Percentiles rank a stretch among this genome's conserved stretches.
phyloP scores from a whole-genome alignment of 139 green algal genomes.

The Coelastrella sp. region DNA sequence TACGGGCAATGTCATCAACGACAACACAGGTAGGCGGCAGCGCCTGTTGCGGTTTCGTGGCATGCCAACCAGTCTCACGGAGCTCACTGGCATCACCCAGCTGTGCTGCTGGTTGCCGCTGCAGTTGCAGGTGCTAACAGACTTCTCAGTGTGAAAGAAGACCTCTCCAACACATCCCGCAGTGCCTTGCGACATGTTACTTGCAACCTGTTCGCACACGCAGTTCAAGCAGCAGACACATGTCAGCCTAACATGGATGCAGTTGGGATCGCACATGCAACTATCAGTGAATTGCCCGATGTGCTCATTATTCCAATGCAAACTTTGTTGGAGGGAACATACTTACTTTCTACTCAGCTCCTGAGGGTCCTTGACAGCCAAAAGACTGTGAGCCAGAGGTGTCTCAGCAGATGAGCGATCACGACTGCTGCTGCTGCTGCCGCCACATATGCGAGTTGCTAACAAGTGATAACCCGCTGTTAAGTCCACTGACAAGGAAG shows the following conservation, averaged over 20 bases:
- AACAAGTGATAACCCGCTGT: constrained; percentile 26
- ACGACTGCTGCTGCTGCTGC: not conserved
- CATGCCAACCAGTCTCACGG: too few relatives aligned
- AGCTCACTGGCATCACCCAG: not conserved
- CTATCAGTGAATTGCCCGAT: not conserved
- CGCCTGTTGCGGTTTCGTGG: too few relatives aligned
- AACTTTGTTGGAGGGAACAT: not conserved
- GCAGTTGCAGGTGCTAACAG: constrained; percentile 19
- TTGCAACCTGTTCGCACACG: constrained; percentile 27
- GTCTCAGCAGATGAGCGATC: constrained; percentile 28
- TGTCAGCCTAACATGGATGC: not conserved
- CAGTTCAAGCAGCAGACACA: not conserved
- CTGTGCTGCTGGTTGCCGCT: not conserved
- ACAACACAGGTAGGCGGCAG: too few relatives aligned
- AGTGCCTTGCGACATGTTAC: constrained; percentile 46
- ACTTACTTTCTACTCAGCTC: constrained; percentile 45
- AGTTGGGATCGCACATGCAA: not conserved
- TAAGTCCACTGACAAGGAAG: constrained; percentile 16
- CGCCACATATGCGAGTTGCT: constrained; percentile 34
- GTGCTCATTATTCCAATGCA: not conserved
- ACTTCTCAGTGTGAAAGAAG: constrained; percentile 30
- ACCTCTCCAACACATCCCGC: constrained; percentile 28
- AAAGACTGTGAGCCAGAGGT: constrained; percentile 37
- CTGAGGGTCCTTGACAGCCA: constrained; percentile 34
- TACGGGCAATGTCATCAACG: too few relatives aligned